These are phyloP conservation scores for Graphilbum fragrans DNA, from an alignment of 2,329 filamentous ascomycete species.

Conservation along the genomic window DNA sequence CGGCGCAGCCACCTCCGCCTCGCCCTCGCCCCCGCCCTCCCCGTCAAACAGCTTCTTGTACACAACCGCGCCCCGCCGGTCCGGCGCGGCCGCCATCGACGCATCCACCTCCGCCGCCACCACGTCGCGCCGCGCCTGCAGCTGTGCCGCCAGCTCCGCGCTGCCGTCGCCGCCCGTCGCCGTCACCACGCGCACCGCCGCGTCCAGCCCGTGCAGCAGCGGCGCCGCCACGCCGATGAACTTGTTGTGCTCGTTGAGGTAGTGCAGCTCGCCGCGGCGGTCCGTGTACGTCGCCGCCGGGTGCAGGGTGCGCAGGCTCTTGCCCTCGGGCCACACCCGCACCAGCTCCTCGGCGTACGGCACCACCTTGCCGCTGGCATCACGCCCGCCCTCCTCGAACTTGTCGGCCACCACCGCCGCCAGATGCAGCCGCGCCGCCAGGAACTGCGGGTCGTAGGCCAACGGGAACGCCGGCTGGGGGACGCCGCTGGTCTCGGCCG, in stretches of 20 bases:
- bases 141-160: slow-evolving; percentile 19
- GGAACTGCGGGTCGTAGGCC: slow-evolving; percentile 28
- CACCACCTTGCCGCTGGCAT: slow-evolving; percentile 21
- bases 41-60: slow-evolving; percentile 20
- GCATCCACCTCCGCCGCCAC: slow-evolving; percentile 15
- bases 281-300: slow-evolving; percentile 17
- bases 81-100: slow-evolving; percentile 10
- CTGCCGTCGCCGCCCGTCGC: slow-evolving; percentile 5
- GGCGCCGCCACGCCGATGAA: slow-evolving; percentile 23
- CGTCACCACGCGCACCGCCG: slow-evolving; percentile 29
- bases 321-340: slow-evolving; percentile 26
- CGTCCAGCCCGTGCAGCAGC: slow-evolving; percentile 29
- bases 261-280: slow-evolving; percentile 15
- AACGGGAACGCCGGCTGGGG: slow-evolving; percentile 16
- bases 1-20: no score
- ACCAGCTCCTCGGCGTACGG: slow-evolving; percentile 20
- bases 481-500: slow-evolving; percentile 6
- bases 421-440: slow-evolving; percentile 29
- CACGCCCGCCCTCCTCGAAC: slow-evolving; percentile 15
- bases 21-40: no score
- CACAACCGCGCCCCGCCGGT: slow-evolving; percentile 12
- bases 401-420: slow-evolving; percentile 25
- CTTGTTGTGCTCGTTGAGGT: slow-evolving; percentile 21
- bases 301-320: slow-evolving; percentile 24
- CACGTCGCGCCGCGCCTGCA: slow-evolving; percentile 25